These are phyloP conservation scores for Lipomyces sp. DNA, from an alignment of 805 yeast species.

Conservation along the genomic window DNA sequence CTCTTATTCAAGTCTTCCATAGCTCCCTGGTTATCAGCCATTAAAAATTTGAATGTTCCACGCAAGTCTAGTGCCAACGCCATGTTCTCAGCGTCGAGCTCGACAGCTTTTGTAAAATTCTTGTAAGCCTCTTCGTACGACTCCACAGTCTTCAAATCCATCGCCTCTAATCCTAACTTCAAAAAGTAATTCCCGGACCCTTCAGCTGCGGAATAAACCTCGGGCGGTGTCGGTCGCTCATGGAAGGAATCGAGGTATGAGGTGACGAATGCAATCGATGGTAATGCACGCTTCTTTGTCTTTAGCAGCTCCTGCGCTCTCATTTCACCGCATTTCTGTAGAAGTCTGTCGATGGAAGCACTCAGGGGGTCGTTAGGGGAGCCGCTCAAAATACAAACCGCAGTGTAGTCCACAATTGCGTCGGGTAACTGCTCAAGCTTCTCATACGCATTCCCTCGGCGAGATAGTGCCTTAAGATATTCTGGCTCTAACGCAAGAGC, in stretches of 20 bases:
- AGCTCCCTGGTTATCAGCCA: slow-evolving; percentile 70
- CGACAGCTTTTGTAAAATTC: slow-evolving; percentile 47
- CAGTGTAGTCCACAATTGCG: slow-evolving; percentile 90
- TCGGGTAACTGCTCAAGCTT: slow-evolving; percentile 75
- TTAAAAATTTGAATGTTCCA: slow-evolving; percentile 83
- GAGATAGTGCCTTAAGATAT: slow-evolving; percentile 85
- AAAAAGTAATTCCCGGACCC: slow-evolving; percentile 62
- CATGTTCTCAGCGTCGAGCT: slow-evolving; percentile 44
- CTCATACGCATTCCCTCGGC: slow-evolving; percentile 94
- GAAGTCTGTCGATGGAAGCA: slow-evolving; percentile 81
- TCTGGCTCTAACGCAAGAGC: slow-evolving; percentile 88
- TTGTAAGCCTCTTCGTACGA: slow-evolving; percentile 67
- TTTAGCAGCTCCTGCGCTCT: slow-evolving; percentile 66
- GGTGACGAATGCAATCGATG: slow-evolving; percentile 80
- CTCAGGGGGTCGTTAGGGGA: slow-evolving; percentile 78
- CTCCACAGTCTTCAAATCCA: slow-evolving; percentile 55
- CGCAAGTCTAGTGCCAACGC: slow-evolving; percentile 82
- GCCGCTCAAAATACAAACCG: slow-evolving; percentile 83
- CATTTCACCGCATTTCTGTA: slow-evolving; percentile 77
- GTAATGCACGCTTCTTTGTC: slow-evolving; percentile 60
- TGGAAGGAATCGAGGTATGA: slow-evolving; percentile 88
- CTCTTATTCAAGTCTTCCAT: slow-evolving; percentile 67
- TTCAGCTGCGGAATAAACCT: slow-evolving; percentile 56
- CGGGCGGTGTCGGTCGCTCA: slow-evolving; percentile 55
- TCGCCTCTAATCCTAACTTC: slow-evolving; percentile 33